phyloP scores from a whole-genome alignment of 768 basidiomycete species.

The Boletus coccyginus region DNA sequence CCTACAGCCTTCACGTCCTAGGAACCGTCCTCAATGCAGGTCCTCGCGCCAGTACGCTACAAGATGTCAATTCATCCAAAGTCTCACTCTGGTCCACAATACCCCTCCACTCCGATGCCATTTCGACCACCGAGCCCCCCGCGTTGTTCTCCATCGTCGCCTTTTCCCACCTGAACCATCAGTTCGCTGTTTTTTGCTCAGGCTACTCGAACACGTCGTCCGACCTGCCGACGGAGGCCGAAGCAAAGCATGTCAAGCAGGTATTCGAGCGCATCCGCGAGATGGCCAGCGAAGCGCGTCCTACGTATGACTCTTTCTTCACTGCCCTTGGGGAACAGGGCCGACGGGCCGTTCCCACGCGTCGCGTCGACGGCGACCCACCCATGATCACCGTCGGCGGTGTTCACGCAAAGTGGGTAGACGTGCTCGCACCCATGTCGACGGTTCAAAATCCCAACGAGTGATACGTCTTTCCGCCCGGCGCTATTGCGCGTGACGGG shows the following conservation, averaged over 20 bases:
- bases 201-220: neutral
- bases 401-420: constrained; percentile 8
- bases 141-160: constrained; percentile 18
- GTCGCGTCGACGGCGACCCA: constrained; percentile 3
- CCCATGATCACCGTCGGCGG: constrained; percentile 8
- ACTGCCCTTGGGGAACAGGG: neutral
- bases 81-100: constrained; percentile 20
- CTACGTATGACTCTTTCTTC: constrained; percentile 7
- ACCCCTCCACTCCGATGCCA: neutral
- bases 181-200: constrained; percentile 20
- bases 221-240: neutral
- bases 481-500: neutral
- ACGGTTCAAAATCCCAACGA: neutral
- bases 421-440: constrained; percentile 7
- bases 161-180: constrained; percentile 11
- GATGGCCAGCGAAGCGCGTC: neutral
- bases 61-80: constrained; percentile 14
- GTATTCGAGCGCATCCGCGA: constrained; percentile 10
- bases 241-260: constrained; percentile 15
- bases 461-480: constrained; percentile 7
- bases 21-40: constrained; percentile 18
- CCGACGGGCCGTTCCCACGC: neutral
- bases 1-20: constrained; percentile 15
- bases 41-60: constrained; percentile 11
- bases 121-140: neutral